A percentile compares a stretch with the other conserved stretches of the same genome.
phyloP scores from a whole-genome alignment of 139 green algal species.

The Astrephomene gubernaculifera region DNA sequence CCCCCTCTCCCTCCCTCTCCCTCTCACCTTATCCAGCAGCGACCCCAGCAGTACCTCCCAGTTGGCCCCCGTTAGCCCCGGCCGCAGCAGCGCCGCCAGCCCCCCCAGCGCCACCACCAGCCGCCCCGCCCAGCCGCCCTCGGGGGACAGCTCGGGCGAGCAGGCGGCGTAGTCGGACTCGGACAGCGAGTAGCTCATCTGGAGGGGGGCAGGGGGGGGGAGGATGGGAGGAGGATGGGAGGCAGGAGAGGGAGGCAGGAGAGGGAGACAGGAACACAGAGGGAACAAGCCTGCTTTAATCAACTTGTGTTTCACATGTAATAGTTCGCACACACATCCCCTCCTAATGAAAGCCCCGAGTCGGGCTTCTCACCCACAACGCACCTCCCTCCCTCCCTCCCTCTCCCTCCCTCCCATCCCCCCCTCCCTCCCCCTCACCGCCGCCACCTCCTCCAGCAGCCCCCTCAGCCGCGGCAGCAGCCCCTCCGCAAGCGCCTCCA shows the following conservation, averaged over 20 bases:
- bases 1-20: not conserved
- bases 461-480: conserved; percentile 78
- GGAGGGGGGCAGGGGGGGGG: not conserved
- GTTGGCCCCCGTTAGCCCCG: conserved; percentile 79
- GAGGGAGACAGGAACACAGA: too few species aligned
- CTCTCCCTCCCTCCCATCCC: not conserved
- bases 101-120: conserved; percentile 75
- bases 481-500: conserved; percentile 81
- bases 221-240: not conserved
- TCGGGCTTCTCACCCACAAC: too few species aligned
- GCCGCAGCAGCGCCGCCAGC: conserved; percentile 73
- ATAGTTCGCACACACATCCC: too few species aligned
- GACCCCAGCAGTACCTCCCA: conserved; percentile 77
- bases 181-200: conserved; percentile 80
- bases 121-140: conserved; percentile 80
- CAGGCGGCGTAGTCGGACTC: conserved; percentile 81
- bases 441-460: conserved; percentile 76
- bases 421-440: conserved; percentile 43
- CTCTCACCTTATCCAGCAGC: conserved; percentile 60
- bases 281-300: too few species aligned
- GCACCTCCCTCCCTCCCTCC: not conserved
- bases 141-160: conserved; percentile 69
- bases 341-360: too few species aligned
- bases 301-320: too few species aligned
- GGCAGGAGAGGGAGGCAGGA: not conserved